phyloP scores from a whole-genome alignment of 371 early-diverging fungal genomes.

The Actinomucor elegans region DNA sequence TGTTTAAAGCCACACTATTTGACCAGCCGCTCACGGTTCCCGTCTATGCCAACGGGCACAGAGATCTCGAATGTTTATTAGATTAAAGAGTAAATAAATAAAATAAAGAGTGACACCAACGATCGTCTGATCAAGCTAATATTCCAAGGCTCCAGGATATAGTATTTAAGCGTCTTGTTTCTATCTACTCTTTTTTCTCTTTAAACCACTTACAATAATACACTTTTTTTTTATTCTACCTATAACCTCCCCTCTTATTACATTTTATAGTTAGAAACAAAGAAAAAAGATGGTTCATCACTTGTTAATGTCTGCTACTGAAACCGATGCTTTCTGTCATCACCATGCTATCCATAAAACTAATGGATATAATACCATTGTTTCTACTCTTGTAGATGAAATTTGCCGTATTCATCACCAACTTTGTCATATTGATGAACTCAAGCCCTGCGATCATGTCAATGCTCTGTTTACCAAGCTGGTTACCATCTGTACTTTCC shows the following conservation, averaged over 20 bases:
- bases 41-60: too few species aligned
- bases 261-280: not conserved
- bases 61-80: too few species aligned
- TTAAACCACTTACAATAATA: too few species aligned
- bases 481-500: conserved; percentile 24
- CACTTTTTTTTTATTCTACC: too few species aligned
- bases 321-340: not conserved
- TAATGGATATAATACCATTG: not conserved
- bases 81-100: too few species aligned
- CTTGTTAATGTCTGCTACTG: not conserved
- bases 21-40: too few species aligned
- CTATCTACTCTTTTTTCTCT: too few species aligned
- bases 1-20: too few species aligned
- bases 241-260: not conserved
- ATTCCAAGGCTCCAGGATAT: too few species aligned
- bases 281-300: conserved; percentile 8
- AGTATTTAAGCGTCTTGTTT: too few species aligned
- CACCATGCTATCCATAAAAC: conserved; percentile 1
- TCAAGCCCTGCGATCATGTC: conserved; percentile 19
- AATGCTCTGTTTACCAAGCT: conserved; percentile 32
- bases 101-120: too few species aligned
- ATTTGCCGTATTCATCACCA: conserved; percentile 18
- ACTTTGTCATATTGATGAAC: not conserved
- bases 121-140: too few species aligned
- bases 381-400: conserved; percentile 17